Evolutionary conservation across 2,329 filamentous ascomycete species (phyloP), one percentile per base, ranked within the genome.

Genomic region (Penicillium sclerotigenum): DNA sequence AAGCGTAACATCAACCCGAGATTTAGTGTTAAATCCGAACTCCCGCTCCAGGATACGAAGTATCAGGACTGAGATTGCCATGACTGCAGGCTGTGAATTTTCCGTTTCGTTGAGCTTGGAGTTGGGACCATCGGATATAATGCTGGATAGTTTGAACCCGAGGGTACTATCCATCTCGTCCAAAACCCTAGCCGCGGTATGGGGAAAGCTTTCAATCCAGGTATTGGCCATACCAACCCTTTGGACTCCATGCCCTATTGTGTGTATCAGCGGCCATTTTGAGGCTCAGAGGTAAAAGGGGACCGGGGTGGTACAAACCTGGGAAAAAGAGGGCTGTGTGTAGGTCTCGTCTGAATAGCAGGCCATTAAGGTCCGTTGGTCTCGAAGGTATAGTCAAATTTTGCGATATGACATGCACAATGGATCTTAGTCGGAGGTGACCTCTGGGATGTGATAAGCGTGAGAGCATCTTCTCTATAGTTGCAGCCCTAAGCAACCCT

Each of bases 21-120:
- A 83, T 9, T 79, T 75, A 7, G 87, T 83, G 55, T 83, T 80
- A 76, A 97, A 96, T 38, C 83, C 85, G 70, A 93, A 97, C 63
- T 96, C 90, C 59, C 83, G 79, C 77, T 97, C 91, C 60, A 97
- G 81, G 58, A 97, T 86, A 54, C 90, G 87, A 52, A 97, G 81
- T 68, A 97, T 95, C 57, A 96, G 83, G 69, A 97, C 87, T 28
- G 90, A 95, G 4, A 91, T 94, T 14, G 91, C 90, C 91, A 97
- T 96, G 73, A 97, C 96, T 66, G 93, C 92, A 1, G 93, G 93
- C 74, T 97, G 93, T 4, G 93, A 89, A 71, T 96, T 92, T 62
- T 89, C 85, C 5, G 93, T 97, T 55, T 85, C 83, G 38, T 90
- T 95, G 54, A 97, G 84, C 49, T 81, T 77, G 54, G 84, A 85